Conservation (phyloP, 2,329 filamentous ascomycete genomes). For the Ceratocystis lukuohia region DNA sequence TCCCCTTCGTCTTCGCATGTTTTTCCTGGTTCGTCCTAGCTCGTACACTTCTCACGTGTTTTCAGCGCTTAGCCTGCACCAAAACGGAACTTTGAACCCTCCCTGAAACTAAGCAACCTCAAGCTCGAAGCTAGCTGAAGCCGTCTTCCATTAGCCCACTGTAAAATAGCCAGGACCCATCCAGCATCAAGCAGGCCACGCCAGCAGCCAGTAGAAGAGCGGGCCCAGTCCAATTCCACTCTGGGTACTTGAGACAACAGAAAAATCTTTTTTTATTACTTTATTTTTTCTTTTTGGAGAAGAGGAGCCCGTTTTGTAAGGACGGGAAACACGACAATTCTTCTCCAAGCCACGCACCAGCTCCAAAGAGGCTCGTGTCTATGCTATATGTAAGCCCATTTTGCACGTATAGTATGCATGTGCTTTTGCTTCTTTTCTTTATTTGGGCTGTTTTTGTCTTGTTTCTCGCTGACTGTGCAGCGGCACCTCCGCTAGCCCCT, state of each 20-base stretch:
- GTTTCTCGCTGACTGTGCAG: background rate
- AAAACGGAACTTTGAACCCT: background rate
- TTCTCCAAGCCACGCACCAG: background rate
- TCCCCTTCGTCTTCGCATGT: background rate
- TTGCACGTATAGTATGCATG: background rate
- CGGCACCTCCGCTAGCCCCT: background rate
- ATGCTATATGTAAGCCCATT: background rate
- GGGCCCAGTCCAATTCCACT: no score
- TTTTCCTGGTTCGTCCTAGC: background rate
- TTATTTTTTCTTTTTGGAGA: no score
- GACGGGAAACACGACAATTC: background rate
- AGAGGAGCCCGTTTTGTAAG: no score
- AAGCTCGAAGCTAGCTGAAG: no score
- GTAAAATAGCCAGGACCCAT: no score
- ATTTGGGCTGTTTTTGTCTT: background rate
- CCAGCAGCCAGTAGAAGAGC: no score
- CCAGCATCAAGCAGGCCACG: no score
- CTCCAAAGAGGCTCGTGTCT: background rate
- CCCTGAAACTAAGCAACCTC: no score
- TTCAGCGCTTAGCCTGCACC: background rate
- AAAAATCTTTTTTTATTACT: no score
- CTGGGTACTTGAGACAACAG: no score
- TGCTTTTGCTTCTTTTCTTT: no score
- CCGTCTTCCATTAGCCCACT: no score
- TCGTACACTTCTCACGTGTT: background rate